Base-by-base conservation (phyloP, 2,329 filamentous ascomycete genomes). In the Sporothrix phasma region DNA sequence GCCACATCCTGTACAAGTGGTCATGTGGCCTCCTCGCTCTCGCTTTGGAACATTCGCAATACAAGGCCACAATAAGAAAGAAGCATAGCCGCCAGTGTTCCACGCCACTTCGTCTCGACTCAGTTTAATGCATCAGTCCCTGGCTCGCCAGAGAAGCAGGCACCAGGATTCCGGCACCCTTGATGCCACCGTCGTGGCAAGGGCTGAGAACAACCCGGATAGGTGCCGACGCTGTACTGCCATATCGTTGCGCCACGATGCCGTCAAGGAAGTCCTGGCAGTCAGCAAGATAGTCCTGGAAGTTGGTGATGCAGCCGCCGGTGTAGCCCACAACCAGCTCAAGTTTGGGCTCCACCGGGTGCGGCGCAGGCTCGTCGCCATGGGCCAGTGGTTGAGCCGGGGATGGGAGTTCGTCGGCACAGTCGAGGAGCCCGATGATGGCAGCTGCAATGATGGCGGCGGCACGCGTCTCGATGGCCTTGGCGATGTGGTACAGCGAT, bases 321-420 rank as follows among this genome's bases (percentile, higher is more conserved):
- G 89, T 91, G 71, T 90, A 92, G 1, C 89, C 89, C 24, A 92
- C 87, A 1, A 90, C 85, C 34, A 93, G 73, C 69, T 90, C 86
- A 66, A 76, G 69, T 26, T 59, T 59, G 24, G 39, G 37, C 3
- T 31, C 56, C 22, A n/a, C 37, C 1, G 8, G 15, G 26, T 7
- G 29, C 5, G 19, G 26, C 4, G 65, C 47, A 6, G 62, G 64
- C 15, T 19, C 66, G 51, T 46, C 65, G 41, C 39, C 65, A 65
- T 62, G 24, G 60, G 46, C 47, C 62, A 65, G 1, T 64, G 64
- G 10, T 54, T n/a, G 10, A 2, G 3, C 15, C 1, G 51, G 73
- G 43, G 76, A 68, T 19, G 72, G 77, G 13, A 93, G 80, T 69
- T 92, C 89, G 0, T 83, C 86, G 0, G 88, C 87, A 61, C 87